Base-by-base conservation (phyloP, 2,329 filamentous ascomycete species). In the Thermothelomyces thermophilus region DNA sequence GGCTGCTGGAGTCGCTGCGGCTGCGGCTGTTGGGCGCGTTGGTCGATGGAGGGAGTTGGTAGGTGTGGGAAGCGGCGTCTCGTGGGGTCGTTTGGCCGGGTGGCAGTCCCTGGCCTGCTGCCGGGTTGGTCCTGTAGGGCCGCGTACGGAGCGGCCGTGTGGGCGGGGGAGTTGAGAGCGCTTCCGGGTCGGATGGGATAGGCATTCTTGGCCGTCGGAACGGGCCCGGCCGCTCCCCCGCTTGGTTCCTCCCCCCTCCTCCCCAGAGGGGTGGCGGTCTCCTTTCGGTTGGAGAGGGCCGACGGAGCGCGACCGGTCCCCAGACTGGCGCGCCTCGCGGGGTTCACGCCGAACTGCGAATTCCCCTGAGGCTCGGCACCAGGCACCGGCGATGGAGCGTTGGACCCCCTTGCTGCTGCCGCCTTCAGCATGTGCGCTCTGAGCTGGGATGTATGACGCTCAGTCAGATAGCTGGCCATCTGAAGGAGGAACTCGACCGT, bases 401-500 rank as follows among this genome's bases (percentile, higher is more conserved):
- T 80, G 50, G 70, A 64, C 51, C 76, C 76, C 46, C 76, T 74
- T 19, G 73, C 74, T 3, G 75, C 74, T 6, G 76, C 76, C 2
- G 78, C 81, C 37, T 85, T 93, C 22, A 53, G 82, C 73, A 97
- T 89, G 69, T 96, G 90, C 17, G 87, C 90, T 58, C 88, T 82
- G 41, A 97, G 87, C 65, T 96, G 89, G 0, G 87, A 87, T 24
- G 94, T 79, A 70, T 97, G 89, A 45, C 87, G 79, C 65, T 97
- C 90, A 63, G 93, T 95, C 5, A 97, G 79, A 79, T 90, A 95
- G 66, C 89, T 90, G 56, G 90, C 90, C 68, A 98, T 90, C 64
- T 95, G 88, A 14, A 96, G 79, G 28, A 98, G 77, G 63, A 97
- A 97, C 35, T 89, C 79, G 51, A 94, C 81, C 22, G 87, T 85